phyloP scores from a whole-genome alignment of 2,329 filamentous ascomycete species.

The Paracamarosporium sp. region DNA sequence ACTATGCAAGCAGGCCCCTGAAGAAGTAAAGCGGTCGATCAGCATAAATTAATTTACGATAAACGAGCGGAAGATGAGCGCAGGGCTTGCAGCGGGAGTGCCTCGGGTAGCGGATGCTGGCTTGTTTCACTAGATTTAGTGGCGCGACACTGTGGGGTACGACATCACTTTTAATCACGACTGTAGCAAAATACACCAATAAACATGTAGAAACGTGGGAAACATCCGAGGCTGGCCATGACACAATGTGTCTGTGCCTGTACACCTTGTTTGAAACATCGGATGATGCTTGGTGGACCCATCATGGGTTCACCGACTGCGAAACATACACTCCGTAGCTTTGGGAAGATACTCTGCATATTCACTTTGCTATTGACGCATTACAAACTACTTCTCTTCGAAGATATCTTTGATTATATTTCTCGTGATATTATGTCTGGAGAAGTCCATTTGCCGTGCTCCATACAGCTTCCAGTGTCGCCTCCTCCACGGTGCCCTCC shows the following conservation, averaged over 20 bases:
- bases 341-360: no score
- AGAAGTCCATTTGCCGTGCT: not conserved
- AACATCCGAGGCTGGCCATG: conserved; percentile 3
- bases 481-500: conserved; percentile 15
- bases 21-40: not conserved
- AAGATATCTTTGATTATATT: no score
- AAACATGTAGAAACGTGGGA: not conserved
- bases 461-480: conserved; percentile 12
- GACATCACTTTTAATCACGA: not conserved
- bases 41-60: not conserved
- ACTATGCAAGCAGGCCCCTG: not conserved
- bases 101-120: not conserved
- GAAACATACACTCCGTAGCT: no score
- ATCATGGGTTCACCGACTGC: no score
- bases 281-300: no score
- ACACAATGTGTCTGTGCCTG: not conserved
- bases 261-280: not conserved
- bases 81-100: not conserved
- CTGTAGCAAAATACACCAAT: not conserved
- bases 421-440: not conserved
- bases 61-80: not conserved
- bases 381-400: no score
- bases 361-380: no score
- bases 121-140: conserved; percentile 1
- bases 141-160: not conserved